phyloP scores from a whole-genome alignment of 768 basidiomycete genomes.

The Rhodotorula kratochvilovae region DNA sequence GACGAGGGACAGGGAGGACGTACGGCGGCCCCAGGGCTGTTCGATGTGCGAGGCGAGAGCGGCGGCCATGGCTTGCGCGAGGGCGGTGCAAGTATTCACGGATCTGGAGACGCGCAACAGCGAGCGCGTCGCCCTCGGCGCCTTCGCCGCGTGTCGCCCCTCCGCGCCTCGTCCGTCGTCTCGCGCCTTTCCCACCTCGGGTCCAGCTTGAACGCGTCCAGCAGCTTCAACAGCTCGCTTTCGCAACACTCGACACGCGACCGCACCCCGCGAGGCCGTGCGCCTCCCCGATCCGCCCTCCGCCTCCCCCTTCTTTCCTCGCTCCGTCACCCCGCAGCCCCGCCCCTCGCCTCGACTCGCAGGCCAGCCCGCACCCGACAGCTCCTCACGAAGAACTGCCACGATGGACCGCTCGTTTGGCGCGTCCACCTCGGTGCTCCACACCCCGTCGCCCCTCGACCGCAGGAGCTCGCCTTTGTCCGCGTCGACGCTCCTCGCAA shows the following conservation, averaged over 20 bases:
- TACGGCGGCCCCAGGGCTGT: conserved; percentile 37
- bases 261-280: background rate
- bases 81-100: background rate
- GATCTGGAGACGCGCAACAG: background rate
- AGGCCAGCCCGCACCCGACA: background rate
- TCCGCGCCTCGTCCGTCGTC: background rate
- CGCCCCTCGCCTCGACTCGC: no score
- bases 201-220: background rate
- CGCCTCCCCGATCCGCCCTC: background rate
- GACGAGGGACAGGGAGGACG: background rate
- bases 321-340: background rate
- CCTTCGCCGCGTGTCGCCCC: no score
- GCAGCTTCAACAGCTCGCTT: conserved; percentile 22
- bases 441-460: conserved; percentile 26
- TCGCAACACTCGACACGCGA: background rate
- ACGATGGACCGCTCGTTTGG: conserved; percentile 22
- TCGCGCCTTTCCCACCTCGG: no score
- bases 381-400: no score
- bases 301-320: no score
- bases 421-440: conserved; percentile 21
- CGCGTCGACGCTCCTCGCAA: conserved; percentile 5
- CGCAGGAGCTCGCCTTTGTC: conserved; percentile 9
- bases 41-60: background rate
- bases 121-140: background rate
- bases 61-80: background rate